Base-by-base conservation (phyloP, 257 asterid species). In the Solanum pennellii region DNA sequence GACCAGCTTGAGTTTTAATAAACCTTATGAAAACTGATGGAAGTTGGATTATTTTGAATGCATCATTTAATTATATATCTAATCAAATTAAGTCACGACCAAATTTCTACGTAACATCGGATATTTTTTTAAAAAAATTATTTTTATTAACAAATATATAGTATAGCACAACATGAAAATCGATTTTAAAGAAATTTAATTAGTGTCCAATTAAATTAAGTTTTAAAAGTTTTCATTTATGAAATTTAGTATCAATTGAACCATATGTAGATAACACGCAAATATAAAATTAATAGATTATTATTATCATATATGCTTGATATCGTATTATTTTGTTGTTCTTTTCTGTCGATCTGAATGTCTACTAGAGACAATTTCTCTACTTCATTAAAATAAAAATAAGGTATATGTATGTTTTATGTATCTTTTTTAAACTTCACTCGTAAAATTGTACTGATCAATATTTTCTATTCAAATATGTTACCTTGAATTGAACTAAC, bases 341-440 rank as follows among this genome's bases (percentile, higher is more conserved):
- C 8, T 62, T 62, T 5, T 62, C 16, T 11, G 0, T 62, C 0
- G 16, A 62, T 0, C 2, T 0, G 9, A 62, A n/a, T n/a, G 0
- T 62, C 7, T 62, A n/a, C 10, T 0, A 62, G 0, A 21, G 21
- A 59, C 2, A 56, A 20, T 56, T 0, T 20, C 0, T 56, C 2
- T 56, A 56, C 0, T 0, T 2, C 0, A 56, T 56, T 56, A 20
- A 56, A 0, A 20, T 56, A 20, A 18, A 0, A 20, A 20, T 7
- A 56, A n/a, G n/a, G 0, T 0, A 56, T 56, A 18, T 56, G 0
- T 5, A 56, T 0, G 0, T 3, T 0, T 2, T 56, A 18, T 2
- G 2, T 52, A 56, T 1, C 0, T 0, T 18, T 56, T 1, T 0
- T 0, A 56, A 0, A 56, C 5, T 5, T 62, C 16, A n/a, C 1